Base-by-base conservation (phyloP, 164 flowering plant species). In the Kingdonia uniflora region DNA sequence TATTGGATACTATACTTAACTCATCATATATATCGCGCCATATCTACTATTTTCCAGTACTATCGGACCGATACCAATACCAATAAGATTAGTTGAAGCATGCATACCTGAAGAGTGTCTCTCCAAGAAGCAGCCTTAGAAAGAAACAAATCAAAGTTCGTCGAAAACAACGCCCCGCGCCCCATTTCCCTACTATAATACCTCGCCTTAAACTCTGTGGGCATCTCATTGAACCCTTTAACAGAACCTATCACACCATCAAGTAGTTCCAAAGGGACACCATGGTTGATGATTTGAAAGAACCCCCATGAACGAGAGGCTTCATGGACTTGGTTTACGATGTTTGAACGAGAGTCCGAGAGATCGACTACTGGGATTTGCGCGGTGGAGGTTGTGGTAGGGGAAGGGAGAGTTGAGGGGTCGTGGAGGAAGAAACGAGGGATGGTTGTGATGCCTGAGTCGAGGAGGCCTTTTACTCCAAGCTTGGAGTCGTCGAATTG, bases 401-500 rank as follows among this genome's bases (percentile, higher is more conserved):
- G 6, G 45, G 50, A 12, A 7, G 26, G 23, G 26, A 71, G 71
- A n/a, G 62, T 51, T 19, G 68, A 73, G 3, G 76, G 70, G 2
- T 77, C 78, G 66, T 80, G 83, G 52, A 72, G 11, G 66, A 86
- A 86, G 60, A 81, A 42, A 10, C 71, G 63, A 12, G 95, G 90
- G 60, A 86, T 74, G 67, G 76, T 14, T 35, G 69, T 61, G 60
- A 77, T 42, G 58, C 84, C 86, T 6, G 83, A 74, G 53, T 82
- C 89, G 19, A 68, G 63, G 10, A 85, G 75, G 51, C 94, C 94
- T 51, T 79, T 80, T 11, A 80, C 86, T 22, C 94, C 89, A 37
- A 62, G 42, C 56, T 80, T 82, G 19, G 85, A 63, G 0, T 77
- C 83, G 54, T 85, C 89, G 71, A 85, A 82, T 6, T 67, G 52